Conservation (phyloP, 2,329 filamentous ascomycete species). For the Cordyceps fumosorosea region DNA sequence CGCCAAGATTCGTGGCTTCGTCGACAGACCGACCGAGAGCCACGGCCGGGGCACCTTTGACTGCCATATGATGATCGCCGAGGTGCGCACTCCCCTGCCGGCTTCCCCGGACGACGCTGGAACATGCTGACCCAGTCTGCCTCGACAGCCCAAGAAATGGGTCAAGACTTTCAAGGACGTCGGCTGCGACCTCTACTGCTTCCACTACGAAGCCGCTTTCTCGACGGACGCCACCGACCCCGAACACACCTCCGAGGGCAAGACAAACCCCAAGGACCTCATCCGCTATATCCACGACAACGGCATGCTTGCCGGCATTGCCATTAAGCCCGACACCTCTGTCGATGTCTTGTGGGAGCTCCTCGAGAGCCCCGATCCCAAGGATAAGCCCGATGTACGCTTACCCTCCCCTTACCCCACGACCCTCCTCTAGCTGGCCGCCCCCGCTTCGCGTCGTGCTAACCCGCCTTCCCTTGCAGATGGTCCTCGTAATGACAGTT, state of each 20-base stretch:
- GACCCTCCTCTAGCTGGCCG: background rate
- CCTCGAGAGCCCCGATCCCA: slow-evolving; percentile 62
- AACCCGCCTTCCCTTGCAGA: slow-evolving; percentile 44
- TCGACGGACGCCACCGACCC: slow-evolving; percentile 81
- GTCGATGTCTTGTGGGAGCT: slow-evolving; percentile 93
- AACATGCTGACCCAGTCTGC: slow-evolving; percentile 6
- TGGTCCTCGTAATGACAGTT: slow-evolving; percentile 98
- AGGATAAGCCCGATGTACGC: slow-evolving; percentile 83
- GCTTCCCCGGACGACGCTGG: background rate
- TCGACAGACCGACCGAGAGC: slow-evolving; percentile 63
- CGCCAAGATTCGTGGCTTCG: slow-evolving; percentile 82
- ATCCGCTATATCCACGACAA: slow-evolving; percentile 85
- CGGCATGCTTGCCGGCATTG: slow-evolving; percentile 86
- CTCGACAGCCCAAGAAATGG: slow-evolving; percentile 84
- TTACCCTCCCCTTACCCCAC: background rate
- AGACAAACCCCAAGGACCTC: slow-evolving; percentile 77
- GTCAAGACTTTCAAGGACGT: slow-evolving; percentile 90
- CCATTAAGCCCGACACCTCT: slow-evolving; percentile 86
- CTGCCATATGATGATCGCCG: slow-evolving; percentile 99
- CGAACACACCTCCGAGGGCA: slow-evolving; percentile 57
- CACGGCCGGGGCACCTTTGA: slow-evolving; percentile 89
- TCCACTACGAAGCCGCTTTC: slow-evolving; percentile 96
- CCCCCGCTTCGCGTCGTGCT: background rate
- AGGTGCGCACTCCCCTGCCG: slow-evolving; percentile 50
- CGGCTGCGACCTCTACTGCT: slow-evolving; percentile 98